Conservation (phyloP, 2,329 filamentous ascomycete species). For the Neofusicoccum parvum region DNA sequence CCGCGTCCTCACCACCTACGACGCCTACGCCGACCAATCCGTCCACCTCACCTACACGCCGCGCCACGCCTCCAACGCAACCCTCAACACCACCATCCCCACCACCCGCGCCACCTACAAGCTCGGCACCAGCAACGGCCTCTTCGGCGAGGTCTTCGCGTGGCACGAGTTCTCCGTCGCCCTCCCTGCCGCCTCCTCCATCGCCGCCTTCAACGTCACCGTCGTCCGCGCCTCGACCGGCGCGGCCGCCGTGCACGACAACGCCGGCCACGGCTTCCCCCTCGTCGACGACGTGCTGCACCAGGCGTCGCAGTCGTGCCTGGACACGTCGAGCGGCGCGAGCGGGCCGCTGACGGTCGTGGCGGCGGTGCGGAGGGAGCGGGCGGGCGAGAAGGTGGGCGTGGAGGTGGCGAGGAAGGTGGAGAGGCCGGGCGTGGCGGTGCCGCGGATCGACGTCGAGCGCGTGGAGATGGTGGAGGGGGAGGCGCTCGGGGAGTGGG, state of each 20-base stretch:
- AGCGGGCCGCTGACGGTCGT: not conserved
- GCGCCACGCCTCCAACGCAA: not conserved
- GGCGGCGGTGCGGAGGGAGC: not conserved
- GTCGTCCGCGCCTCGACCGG: not conserved
- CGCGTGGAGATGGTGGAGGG: not conserved
- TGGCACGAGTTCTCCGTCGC: slow-evolving; percentile 13
- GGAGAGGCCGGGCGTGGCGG: not conserved
- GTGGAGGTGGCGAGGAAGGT: not conserved
- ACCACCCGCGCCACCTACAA: not conserved
- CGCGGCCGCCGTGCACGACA: not conserved
- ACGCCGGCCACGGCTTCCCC: not conserved
- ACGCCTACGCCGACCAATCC: not conserved
- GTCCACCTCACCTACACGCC: slow-evolving; percentile 4
- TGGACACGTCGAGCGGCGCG: not conserved
- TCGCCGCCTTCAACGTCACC: not conserved
- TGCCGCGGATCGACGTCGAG: not conserved
- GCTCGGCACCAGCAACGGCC: not conserved
- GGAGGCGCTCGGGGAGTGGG: slow-evolving; percentile 3
- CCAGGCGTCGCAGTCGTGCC: not conserved
- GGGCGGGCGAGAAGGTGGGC: not conserved
- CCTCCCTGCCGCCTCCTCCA: not conserved
- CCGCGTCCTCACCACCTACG: not conserved
- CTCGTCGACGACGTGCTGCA: not conserved
- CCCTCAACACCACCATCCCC: slow-evolving; percentile 9
- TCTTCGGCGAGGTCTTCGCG: slow-evolving; percentile 11